A percentile compares a stretch with the other conserved stretches of the same genome.
These are phyloP conservation scores for Euclidium syriacum DNA, from an alignment of 345 rosid species.

Conservation along the genomic window DNA sequence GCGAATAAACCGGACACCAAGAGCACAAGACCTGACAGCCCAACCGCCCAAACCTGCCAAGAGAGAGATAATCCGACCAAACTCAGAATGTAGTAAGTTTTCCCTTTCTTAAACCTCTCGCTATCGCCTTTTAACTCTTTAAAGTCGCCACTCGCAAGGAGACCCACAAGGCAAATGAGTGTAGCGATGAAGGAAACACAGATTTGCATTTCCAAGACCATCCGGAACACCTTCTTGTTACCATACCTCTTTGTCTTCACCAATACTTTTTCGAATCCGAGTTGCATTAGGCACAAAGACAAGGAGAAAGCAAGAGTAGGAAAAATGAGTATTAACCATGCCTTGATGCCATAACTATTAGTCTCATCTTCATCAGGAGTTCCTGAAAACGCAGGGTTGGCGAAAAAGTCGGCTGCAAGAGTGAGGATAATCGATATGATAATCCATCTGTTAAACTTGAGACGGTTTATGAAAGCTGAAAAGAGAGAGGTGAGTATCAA, in stretches of 20 bases:
- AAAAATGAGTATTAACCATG: conserved; percentile 27
- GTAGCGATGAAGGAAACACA: conserved; percentile 24
- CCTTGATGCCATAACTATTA: conserved; percentile 11
- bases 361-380: conserved; percentile 25
- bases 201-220: conserved; percentile 34
- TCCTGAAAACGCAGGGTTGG: conserved; percentile 22
- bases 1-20: conserved; percentile 26
- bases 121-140: conserved; percentile 25
- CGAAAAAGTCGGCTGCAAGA: conserved; percentile 10
- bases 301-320: conserved; percentile 31
- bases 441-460: conserved; percentile 43
- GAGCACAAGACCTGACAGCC: conserved; percentile 25
- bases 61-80: conserved; percentile 23
- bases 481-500: conserved; percentile 39
- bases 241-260: conserved; percentile 21
- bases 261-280: conserved; percentile 24
- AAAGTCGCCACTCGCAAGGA: conserved; percentile 27
- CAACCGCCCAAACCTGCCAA: conserved; percentile 31
- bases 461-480: conserved; percentile 41
- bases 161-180: conserved; percentile 15
- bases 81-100: conserved; percentile 18
- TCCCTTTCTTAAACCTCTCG: conserved; percentile 27
- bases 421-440: conserved; percentile 34
- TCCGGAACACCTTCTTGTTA: conserved; percentile 24
- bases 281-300: conserved; percentile 23